Evolutionary conservation across 495 filamentous ascomycete genomes (phyloP), one percentile per base, ranked within the genome.

Genomic region (Amniculicola lignicola): DNA sequence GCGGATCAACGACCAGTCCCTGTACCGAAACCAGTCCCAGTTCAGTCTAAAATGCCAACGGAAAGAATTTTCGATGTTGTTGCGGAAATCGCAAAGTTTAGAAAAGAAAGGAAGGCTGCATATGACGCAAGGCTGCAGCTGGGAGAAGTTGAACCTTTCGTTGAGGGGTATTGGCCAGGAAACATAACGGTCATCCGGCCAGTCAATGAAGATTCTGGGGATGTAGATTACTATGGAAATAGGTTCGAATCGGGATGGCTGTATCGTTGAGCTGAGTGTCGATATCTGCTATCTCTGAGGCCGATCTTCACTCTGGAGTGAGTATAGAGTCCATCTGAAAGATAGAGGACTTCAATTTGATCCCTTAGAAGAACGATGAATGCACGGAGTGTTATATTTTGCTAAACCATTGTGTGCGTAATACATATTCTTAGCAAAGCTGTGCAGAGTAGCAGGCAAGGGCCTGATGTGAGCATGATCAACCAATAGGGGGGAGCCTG

Each of bases 91-190:
- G 55, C 41, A 7, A 36, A 33, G 16, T 64, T 56, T 41, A 44
- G 61, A 2, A 52, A 52, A 28, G 56, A 51, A 5, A 47, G 46
- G 33, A 64, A 64, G 46, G 61, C 55, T 40, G 51, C 46, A 21
- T 60, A 51, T 39, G 6, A 56, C 6, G 33, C 46, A 6, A 35
- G 28, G 2, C 7, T 52, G 15, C 35, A 44, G 15, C 21, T 12
- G 21, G 56, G 55, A 15, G 51, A 52, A 0, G 12, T n/a, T 0
- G 61, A 60, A 4, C 45, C 45, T 22, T 29, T 36, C 3, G 29
- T 60, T 14, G 55, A 59, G 23, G 61, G 56, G 5, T 53, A 64
- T 42, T 64, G 61, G 61, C 56, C 51, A 3, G 61, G 61, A 25
- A 51, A 60, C 28, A 60, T 64, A 7, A 52, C 61, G 1, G 61